Conservation (phyloP, 177 flowering plant genomes). For the Vitis hybrid region DNA sequence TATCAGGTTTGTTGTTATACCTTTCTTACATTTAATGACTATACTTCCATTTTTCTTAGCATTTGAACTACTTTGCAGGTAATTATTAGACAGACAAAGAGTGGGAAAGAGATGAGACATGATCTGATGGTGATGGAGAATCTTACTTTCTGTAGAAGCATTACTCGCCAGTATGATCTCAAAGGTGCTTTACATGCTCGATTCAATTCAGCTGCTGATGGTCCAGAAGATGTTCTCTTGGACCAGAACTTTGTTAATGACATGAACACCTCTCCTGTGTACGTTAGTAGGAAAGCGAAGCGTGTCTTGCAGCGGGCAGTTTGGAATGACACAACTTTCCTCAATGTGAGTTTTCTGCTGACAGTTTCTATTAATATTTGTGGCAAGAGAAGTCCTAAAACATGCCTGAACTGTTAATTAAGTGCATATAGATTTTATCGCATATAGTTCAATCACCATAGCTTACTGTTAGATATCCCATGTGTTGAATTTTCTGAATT, state of each 20-base stretch:
- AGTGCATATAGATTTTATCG: too few species aligned
- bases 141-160: conserved; percentile 64
- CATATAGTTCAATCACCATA: too few species aligned
- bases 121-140: conserved; percentile 96
- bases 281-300: conserved; percentile 63
- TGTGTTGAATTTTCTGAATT: too few species aligned
- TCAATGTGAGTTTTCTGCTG: conserved; percentile 61
- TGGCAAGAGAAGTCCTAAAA: too few species aligned
- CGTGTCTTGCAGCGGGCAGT: conserved; percentile 70
- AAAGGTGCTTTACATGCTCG: conserved; percentile 89
- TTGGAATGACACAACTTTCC: conserved; percentile 93
- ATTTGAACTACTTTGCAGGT: conserved; percentile 45
- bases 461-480: too few species aligned
- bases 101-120: conserved; percentile 66
- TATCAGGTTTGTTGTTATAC: conserved; percentile 66
- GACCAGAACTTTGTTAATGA: conserved; percentile 92
- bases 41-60: neutral
- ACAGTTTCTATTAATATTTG: too few species aligned
- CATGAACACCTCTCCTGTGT: conserved; percentile 70
- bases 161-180: conserved; percentile 79
- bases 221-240: conserved; percentile 67
- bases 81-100: conserved; percentile 52
- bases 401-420: too few species aligned
- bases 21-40: neutral
- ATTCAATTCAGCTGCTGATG: conserved; percentile 49